phyloP scores from a whole-genome alignment of 2,329 filamentous ascomycete genomes.

The Fusarium mangiferae region DNA sequence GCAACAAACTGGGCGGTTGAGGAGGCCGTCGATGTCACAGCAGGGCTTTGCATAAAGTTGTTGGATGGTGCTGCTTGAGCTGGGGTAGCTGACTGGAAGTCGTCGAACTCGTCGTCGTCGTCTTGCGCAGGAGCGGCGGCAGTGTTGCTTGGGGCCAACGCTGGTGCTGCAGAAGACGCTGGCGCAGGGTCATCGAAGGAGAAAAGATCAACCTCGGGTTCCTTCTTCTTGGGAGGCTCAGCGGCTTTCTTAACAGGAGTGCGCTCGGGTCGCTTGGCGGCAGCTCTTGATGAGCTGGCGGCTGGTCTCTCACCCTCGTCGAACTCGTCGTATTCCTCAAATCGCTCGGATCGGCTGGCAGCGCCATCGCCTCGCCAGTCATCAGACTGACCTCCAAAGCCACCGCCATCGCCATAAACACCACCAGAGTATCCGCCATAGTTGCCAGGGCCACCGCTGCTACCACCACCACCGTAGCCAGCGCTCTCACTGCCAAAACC shows the following conservation, averaged over 20 bases:
- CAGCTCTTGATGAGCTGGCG: conserved; percentile 59
- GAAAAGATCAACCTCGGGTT: conserved; percentile 91
- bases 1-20: conserved; percentile 76
- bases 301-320: conserved; percentile 74
- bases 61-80: conserved; percentile 57
- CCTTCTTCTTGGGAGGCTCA: conserved; percentile 81
- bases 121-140: conserved; percentile 49
- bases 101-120: conserved; percentile 91
- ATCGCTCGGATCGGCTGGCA: conserved; percentile 73
- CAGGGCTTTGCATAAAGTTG: conserved; percentile 53
- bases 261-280: conserved; percentile 47
- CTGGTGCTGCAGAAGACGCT: conserved; percentile 56
- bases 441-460: conserved; percentile 39
- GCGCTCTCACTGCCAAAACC: conserved; percentile 92
- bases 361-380: conserved; percentile 72
- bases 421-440: conserved; percentile 73
- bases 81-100: conserved; percentile 90
- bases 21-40: conserved; percentile 63
- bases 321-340: conserved; percentile 97
- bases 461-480: conserved; percentile 64
- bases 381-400: conserved; percentile 81
- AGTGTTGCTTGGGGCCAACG: conserved; percentile 49
- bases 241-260: conserved; percentile 55
- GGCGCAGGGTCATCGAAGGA: conserved; percentile 84
- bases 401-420: conserved; percentile 96